Conservation (phyloP, 371 early-diverging fungal species). For the Coemansia sp. region DNA sequence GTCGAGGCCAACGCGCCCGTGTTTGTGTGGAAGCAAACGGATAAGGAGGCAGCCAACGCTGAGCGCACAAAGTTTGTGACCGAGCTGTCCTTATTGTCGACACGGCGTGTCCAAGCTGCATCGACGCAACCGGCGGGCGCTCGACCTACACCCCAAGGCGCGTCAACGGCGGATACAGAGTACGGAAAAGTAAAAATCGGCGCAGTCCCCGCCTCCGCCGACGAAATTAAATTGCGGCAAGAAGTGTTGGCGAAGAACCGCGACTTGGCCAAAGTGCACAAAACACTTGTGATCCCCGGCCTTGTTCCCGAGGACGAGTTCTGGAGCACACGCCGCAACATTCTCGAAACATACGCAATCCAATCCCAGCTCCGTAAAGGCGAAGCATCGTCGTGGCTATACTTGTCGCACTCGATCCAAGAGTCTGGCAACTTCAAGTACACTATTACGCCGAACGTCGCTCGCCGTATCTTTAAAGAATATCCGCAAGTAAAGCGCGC, state of each 20-base stretch:
- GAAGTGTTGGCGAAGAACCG: slow-evolving; percentile 64
- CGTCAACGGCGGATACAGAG: neutral
- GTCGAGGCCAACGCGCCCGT: slow-evolving; percentile 17
- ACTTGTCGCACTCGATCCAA: slow-evolving; percentile 68
- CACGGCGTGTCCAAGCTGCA: slow-evolving; percentile 7
- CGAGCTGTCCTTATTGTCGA: slow-evolving; percentile 21
- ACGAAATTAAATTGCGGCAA: slow-evolving; percentile 61
- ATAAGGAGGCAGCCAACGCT: slow-evolving; percentile 22
- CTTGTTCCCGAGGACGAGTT: slow-evolving; percentile 86
- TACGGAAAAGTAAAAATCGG: slow-evolving; percentile 25
- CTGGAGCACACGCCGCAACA: slow-evolving; percentile 79
- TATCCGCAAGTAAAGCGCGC: slow-evolving; percentile 86
- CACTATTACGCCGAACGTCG: slow-evolving; percentile 83
- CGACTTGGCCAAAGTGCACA: slow-evolving; percentile 72
- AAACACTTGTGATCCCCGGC: slow-evolving; percentile 74
- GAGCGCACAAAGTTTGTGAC: slow-evolving; percentile 40
- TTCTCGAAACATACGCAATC: slow-evolving; percentile 70
- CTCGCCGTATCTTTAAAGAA: slow-evolving; percentile 85
- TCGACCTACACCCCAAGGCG: neutral
- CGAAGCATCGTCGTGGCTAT: slow-evolving; percentile 77
- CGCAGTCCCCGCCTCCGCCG: slow-evolving; percentile 30
- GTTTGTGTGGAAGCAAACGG: slow-evolving; percentile 32
- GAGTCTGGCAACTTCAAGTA: slow-evolving; percentile 82
- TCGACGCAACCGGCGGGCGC: neutral
- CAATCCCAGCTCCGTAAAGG: slow-evolving; percentile 76